These are phyloP conservation scores for Gaultheria prostrata DNA, from an alignment of 148 eudicot species.

Conservation along the genomic window DNA sequence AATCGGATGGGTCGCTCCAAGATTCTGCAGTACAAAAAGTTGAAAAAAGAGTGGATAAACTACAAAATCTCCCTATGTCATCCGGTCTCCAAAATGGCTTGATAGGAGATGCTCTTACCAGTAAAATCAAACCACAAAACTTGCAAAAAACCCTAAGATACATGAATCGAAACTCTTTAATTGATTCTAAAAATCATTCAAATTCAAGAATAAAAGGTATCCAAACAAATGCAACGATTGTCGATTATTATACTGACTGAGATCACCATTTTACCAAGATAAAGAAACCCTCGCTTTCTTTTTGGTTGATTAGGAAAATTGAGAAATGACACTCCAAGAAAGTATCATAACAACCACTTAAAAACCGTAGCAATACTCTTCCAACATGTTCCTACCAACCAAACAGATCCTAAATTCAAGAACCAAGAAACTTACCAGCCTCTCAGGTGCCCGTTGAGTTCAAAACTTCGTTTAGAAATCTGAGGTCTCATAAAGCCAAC, in stretches of 20 bases:
- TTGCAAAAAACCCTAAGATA: not conserved
- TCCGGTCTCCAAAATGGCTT: too few species aligned
- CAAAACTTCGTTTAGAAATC: slow-evolving; percentile 18
- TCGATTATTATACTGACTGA: not conserved
- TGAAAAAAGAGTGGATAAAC: too few species aligned
- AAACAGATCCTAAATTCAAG: slow-evolving; percentile 6
- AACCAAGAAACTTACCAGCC: slow-evolving; percentile 32
- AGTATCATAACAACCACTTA: not conserved
- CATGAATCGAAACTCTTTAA: not conserved
- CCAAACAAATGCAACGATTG: not conserved
- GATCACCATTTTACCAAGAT: not conserved
- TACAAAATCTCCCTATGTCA: too few species aligned
- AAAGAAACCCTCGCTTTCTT: not conserved
- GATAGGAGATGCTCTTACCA: not conserved
- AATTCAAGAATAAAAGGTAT: not conserved
- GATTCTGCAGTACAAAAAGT: too few species aligned
- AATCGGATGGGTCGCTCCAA: too few species aligned
- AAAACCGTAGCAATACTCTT: not conserved
- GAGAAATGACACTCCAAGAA: not conserved
- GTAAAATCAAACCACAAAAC: not conserved
- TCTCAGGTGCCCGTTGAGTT: slow-evolving; percentile 21
- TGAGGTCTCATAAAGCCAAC: slow-evolving; percentile 12
- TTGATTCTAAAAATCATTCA: not conserved
- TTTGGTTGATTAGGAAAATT: not conserved
- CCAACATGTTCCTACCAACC: not conserved